A percentile compares a stretch with the other conserved stretches of the same genome.
These are phyloP conservation scores for Zostera marina DNA, from an alignment of 116 monocot species.

Conservation along the genomic window DNA sequence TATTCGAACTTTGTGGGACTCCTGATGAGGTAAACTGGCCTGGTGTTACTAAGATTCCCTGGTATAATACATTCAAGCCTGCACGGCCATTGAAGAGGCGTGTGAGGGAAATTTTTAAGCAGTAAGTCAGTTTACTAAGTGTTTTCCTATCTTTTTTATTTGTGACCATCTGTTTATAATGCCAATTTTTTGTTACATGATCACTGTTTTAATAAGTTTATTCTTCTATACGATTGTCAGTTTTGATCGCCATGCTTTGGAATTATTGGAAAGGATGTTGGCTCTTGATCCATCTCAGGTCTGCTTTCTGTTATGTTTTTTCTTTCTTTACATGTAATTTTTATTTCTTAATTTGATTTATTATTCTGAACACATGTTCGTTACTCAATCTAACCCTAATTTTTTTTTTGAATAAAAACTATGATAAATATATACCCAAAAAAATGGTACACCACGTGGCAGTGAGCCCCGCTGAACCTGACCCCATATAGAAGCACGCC, in stretches of 20 bases:
- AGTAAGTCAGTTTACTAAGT: slow-evolving; percentile 27
- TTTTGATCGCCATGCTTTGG: slow-evolving; percentile 89
- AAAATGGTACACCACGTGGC: too few relatives aligned
- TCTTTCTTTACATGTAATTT: not conserved
- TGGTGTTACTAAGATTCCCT: slow-evolving; percentile 84
- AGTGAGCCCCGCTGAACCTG: too few relatives aligned
- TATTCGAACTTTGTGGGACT: slow-evolving; percentile 93
- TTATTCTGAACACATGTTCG: not conserved
- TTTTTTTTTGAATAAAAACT: too few relatives aligned
- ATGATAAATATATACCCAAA: too few relatives aligned
- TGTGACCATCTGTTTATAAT: not conserved
- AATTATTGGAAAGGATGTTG: slow-evolving; percentile 87
- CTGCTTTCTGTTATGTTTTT: not conserved
- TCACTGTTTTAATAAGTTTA: not conserved
- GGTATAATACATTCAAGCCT: slow-evolving; percentile 87
- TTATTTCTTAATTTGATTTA: not conserved
- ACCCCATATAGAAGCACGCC: too few relatives aligned
- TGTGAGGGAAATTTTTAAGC: slow-evolving; percentile 69
- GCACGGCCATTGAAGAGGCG: slow-evolving; percentile 71
- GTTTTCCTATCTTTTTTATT: not conserved
- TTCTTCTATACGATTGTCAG: slow-evolving; percentile 17
- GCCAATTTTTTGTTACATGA: too few relatives aligned
- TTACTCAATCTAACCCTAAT: too few relatives aligned
- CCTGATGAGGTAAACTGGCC: slow-evolving; percentile 97
- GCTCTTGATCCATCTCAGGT: slow-evolving; percentile 88